Evolutionary conservation across 306 rosid species (phyloP).

Genomic region (Sindora glabra): DNA sequence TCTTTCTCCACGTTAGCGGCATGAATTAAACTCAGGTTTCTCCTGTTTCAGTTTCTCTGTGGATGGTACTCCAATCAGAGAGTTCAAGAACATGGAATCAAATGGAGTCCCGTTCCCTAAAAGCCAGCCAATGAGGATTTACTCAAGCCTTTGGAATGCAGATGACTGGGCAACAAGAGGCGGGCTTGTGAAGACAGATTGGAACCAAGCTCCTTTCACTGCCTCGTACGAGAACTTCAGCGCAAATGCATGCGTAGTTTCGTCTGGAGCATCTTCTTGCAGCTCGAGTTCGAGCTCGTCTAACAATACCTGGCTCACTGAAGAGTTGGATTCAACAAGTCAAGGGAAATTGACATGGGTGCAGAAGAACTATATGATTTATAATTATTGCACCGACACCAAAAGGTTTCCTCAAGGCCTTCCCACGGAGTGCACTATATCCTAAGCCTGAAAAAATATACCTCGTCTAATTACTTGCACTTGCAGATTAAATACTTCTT

Average conservation of each 20-base stretch:
- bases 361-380: conserved; percentile 53
- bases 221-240: conserved; percentile 57
- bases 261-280: conserved; percentile 39
- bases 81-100: conserved; percentile 64
- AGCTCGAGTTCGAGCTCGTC: conserved; percentile 12
- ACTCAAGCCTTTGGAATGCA: conserved; percentile 68
- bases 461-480: too few relatives aligned
- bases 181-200: conserved; percentile 62
- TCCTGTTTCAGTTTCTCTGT: conserved; percentile 32
- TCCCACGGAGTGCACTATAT: conserved; percentile 30
- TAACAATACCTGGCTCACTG: conserved; percentile 45
- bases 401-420: conserved; percentile 54
- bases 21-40: too few relatives aligned
- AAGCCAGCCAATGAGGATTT: conserved; percentile 52
- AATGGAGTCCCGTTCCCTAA: conserved; percentile 48
- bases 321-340: conserved; percentile 52
- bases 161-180: conserved; percentile 94
- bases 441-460: too few relatives aligned
- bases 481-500: too few relatives aligned
- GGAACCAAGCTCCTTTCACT: conserved; percentile 55
- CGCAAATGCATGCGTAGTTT: conserved; percentile 36
- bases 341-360: conserved; percentile 41
- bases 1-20: too few relatives aligned
- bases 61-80: conserved; percentile 63
- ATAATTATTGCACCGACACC: conserved; percentile 44